Percentiles rank a stretch among this genome's conserved stretches.
phyloP scores from a whole-genome alignment of 148 eudicot species.

The Camellia japonica region DNA sequence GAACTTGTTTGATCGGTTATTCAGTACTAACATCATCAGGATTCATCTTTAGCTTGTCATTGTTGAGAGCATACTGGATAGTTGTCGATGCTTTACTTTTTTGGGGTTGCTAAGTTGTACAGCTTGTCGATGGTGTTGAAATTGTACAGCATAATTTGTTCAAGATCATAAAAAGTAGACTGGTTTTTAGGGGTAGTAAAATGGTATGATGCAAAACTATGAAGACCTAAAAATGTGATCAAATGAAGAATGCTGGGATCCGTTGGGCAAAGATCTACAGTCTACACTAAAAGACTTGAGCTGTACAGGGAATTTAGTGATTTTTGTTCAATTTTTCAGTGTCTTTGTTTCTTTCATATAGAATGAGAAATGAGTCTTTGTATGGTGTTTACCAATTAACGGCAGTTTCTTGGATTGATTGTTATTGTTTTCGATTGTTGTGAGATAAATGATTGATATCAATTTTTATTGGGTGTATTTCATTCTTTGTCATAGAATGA shows the following conservation, averaged over 20 bases:
- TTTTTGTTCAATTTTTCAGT: neutral
- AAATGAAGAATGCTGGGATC: neutral
- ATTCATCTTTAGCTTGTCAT: neutral
- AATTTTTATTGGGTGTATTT: neutral
- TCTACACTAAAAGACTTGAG: neutral
- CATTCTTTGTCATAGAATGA: neutral
- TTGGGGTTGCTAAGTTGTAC: neutral
- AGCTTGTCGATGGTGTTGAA: neutral
- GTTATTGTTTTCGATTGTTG: neutral
- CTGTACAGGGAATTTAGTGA: neutral
- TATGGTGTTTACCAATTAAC: neutral
- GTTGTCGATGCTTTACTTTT: neutral
- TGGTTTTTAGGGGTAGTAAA: neutral
- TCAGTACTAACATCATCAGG: neutral
- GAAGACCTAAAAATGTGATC: neutral
- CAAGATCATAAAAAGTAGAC: neutral
- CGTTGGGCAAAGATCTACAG: neutral
- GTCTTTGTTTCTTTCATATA: neutral
- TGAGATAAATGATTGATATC: neutral
- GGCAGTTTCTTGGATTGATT: slow-evolving; percentile 1
- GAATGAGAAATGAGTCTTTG: neutral
- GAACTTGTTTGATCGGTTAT: neutral
- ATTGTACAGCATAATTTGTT: neutral
- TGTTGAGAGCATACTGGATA: neutral
- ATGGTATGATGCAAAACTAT: neutral